A percentile compares a stretch with the other conserved stretches of the same genome.
Conservation (phyloP, 2,329 filamentous ascomycete species). For the Ramularia endophylla region DNA sequence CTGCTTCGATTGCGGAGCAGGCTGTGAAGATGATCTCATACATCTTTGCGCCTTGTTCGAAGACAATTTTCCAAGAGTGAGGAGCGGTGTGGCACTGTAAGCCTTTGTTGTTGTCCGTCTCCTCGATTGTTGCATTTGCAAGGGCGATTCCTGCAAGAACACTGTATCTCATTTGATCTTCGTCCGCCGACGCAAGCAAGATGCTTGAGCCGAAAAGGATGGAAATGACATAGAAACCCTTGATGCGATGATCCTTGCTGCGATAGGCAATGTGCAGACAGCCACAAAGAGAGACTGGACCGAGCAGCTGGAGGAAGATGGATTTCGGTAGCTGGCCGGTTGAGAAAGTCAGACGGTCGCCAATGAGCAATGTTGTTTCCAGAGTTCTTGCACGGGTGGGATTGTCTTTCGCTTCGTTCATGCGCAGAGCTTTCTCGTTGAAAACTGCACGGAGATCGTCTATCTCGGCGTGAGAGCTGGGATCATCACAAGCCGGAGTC, state of each 20-base stretch:
- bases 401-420: conserved; percentile 81
- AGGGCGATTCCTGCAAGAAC: conserved; percentile 70
- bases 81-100: conserved; percentile 81
- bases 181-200: conserved; percentile 64
- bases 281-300: conserved; percentile 75
- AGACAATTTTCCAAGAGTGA: conserved; percentile 87
- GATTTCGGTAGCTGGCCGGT: conserved; percentile 53
- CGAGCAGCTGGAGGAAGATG: conserved; percentile 65
- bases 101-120: conserved; percentile 69
- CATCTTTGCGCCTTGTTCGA: conserved; percentile 68
- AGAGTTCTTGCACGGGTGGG: conserved; percentile 62
- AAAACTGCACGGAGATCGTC: conserved; percentile 66
- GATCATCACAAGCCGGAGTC: conserved; percentile 80
- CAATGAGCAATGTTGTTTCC: conserved; percentile 77
- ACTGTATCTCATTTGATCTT: conserved; percentile 61
- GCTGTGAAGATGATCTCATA: conserved; percentile 85
- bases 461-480: conserved; percentile 73
- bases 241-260: conserved; percentile 53
- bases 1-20: conserved; percentile 73
- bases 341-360: conserved; percentile 71
- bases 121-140: conserved; percentile 59
- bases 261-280: conserved; percentile 80
- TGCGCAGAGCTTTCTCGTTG: conserved; percentile 67
- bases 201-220: conserved; percentile 77
- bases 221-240: conserved; percentile 78